A percentile compares a stretch with the other conserved stretches of the same genome.
These are phyloP conservation scores for Zalaria sp. DNA, from an alignment of 2,329 filamentous ascomycete genomes.

Conservation along the genomic window DNA sequence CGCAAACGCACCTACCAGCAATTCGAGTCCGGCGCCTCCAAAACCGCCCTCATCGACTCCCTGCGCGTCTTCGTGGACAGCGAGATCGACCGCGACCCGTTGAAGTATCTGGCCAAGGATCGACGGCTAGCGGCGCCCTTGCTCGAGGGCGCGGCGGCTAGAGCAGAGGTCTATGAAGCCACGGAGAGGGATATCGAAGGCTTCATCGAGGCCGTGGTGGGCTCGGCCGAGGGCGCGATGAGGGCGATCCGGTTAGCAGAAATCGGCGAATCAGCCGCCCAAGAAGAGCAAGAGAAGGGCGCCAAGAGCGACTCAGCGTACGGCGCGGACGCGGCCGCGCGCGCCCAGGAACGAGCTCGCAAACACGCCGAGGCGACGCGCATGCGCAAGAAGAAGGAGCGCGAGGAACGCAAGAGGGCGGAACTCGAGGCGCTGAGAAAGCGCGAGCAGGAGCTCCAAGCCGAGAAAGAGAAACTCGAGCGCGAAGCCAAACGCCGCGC, in stretches of 20 bases:
- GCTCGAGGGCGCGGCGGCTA: constrained; percentile 64
- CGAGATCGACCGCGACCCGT: constrained; percentile 61
- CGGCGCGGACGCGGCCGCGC: constrained; percentile 48
- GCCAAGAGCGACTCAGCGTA: constrained; percentile 64
- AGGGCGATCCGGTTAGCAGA: constrained; percentile 60
- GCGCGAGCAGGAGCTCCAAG: constrained; percentile 29
- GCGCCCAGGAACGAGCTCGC: constrained; percentile 46
- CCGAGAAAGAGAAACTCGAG: constrained; percentile 27
- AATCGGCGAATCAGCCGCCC: constrained; percentile 55
- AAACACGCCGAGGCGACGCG: constrained; percentile 46
- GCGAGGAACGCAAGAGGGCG: constrained; percentile 45
- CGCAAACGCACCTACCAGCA: constrained; percentile 66
- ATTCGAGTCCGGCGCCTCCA: constrained; percentile 59
- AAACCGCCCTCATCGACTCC: constrained; percentile 34
- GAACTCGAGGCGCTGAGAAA: constrained; percentile 35
- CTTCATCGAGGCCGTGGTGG: constrained; percentile 50
- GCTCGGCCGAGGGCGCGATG: constrained; percentile 54
- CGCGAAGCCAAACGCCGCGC: constrained; percentile 33
- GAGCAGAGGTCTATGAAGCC: constrained; percentile 60
- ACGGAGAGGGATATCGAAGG: constrained; percentile 53
- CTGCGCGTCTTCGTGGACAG: constrained; percentile 44
- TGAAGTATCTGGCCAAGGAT: constrained; percentile 55
- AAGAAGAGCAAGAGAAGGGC: constrained; percentile 49
- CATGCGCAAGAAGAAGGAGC: constrained; percentile 43
- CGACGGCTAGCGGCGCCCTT: constrained; percentile 60